Conservation (phyloP, 441 rosid species). For the Brassica balearica region DNA sequence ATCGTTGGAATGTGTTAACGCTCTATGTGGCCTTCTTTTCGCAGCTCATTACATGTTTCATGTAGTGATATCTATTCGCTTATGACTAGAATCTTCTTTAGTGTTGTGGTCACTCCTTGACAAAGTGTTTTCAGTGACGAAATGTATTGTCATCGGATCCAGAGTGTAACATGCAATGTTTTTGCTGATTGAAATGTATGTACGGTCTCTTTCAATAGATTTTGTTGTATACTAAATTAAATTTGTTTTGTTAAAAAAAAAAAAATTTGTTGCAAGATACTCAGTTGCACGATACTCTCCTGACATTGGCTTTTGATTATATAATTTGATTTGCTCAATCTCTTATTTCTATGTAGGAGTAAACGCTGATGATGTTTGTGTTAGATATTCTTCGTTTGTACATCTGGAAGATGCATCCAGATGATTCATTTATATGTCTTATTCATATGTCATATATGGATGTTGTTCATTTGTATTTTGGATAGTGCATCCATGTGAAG, state of each 20-base stretch:
- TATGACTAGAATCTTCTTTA: constrained; percentile 12
- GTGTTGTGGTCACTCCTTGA: constrained; percentile 6
- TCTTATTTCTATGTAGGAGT: not conserved
- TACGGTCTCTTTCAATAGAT: not conserved
- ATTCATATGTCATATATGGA: not conserved
- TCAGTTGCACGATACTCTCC: constrained; percentile 73
- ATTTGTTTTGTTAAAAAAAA: constrained; percentile 22
- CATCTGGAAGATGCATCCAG: not conserved
- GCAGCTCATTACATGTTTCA: constrained; percentile 18
- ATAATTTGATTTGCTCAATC: not conserved
- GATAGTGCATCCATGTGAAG: not conserved
- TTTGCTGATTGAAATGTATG: not conserved
- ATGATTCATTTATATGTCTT: not conserved
- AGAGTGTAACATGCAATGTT: not conserved
- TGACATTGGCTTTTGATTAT: not conserved
- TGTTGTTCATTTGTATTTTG: not conserved
- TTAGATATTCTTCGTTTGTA: not conserved
- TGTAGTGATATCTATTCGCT: not conserved
- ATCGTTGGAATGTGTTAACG: not conserved
- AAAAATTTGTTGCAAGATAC: constrained; percentile 62
- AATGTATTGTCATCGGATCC: not conserved
- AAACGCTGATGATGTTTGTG: not conserved
- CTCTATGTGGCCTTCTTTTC: constrained; percentile 16
- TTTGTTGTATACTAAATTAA: constrained; percentile 45
- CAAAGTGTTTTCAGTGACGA: not conserved